phyloP scores from a whole-genome alignment of 73 alveolate genomes.

The Tetrahymena thermophila region DNA sequence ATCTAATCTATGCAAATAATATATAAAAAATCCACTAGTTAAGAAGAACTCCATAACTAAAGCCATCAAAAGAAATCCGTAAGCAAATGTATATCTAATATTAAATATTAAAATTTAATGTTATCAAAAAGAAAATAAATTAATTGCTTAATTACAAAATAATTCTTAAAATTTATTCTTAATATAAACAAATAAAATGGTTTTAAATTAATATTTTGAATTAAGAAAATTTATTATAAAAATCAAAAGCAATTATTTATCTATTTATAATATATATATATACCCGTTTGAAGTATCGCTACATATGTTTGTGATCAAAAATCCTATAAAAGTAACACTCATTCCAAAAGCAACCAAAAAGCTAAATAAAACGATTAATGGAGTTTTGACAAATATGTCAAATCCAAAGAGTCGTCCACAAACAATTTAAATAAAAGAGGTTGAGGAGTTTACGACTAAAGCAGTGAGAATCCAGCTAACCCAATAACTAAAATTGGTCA shows the following conservation, averaged over 20 bases:
- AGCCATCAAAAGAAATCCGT: constrained; percentile 27
- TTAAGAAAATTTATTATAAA: too few species aligned
- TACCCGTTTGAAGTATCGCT: constrained; percentile 46
- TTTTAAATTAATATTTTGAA: too few species aligned
- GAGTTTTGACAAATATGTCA: constrained; percentile 55
- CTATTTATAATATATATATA: too few species aligned
- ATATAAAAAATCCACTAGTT: neutral
- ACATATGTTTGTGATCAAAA: constrained; percentile 28
- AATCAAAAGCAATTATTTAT: too few species aligned
- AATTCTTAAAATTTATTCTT: too few species aligned
- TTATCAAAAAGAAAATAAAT: neutral
- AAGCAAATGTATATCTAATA: constrained; percentile 30
- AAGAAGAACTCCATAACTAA: constrained; percentile 25
- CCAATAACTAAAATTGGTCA: constrained; percentile 53
- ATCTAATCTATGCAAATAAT: constrained; percentile 13
- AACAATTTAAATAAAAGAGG: constrained; percentile 18
- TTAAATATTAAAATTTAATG: neutral
- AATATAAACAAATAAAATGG: too few species aligned
- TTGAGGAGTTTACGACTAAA: constrained; percentile 6
- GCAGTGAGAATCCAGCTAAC: constrained; percentile 54
- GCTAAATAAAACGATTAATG: constrained; percentile 39
- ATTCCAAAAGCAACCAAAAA: constrained; percentile 38
- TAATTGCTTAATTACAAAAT: too few species aligned
- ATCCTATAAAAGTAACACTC: constrained; percentile 37
- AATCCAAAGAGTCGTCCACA: constrained; percentile 31